Evolutionary conservation across 2,329 filamentous ascomycete genomes (phyloP).

Genomic region (Penicillium sp.): DNA sequence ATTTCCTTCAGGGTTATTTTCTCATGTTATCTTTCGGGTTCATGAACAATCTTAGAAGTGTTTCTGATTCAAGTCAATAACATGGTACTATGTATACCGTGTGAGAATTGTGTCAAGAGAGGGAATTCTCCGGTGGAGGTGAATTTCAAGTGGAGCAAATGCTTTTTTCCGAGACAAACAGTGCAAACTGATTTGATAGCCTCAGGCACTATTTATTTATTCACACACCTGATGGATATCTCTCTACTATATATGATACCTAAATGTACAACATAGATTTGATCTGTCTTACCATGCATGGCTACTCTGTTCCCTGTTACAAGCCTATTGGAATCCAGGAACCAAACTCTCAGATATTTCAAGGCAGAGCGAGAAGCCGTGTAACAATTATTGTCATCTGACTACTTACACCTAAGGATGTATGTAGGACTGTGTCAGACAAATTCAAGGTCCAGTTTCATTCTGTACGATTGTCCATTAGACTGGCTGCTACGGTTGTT

Average conservation of each 20-base stretch:
- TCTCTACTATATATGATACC: neutral
- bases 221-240: neutral
- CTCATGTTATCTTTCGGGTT: neutral
- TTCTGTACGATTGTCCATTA: neutral
- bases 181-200: neutral
- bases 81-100: neutral
- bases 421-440: neutral
- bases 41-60: neutral
- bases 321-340: neutral
- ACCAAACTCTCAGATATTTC: neutral
- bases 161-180: slow-evolving; percentile 2
- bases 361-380: too few relatives aligned
- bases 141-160: slow-evolving; percentile 2
- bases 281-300: neutral
- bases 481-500: neutral
- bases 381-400: neutral
- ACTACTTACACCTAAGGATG: neutral
- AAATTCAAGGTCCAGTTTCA: neutral
- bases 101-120: neutral
- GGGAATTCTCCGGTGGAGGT: slow-evolving; percentile 6
- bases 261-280: neutral
- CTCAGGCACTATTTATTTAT: neutral
- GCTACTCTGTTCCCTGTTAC: neutral
- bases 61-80: neutral
- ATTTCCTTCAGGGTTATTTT: neutral